A percentile compares a stretch with the other conserved stretches of the same genome.
phyloP scores from a whole-genome alignment of 129 eudicot species.

The Lactuca saligna region DNA sequence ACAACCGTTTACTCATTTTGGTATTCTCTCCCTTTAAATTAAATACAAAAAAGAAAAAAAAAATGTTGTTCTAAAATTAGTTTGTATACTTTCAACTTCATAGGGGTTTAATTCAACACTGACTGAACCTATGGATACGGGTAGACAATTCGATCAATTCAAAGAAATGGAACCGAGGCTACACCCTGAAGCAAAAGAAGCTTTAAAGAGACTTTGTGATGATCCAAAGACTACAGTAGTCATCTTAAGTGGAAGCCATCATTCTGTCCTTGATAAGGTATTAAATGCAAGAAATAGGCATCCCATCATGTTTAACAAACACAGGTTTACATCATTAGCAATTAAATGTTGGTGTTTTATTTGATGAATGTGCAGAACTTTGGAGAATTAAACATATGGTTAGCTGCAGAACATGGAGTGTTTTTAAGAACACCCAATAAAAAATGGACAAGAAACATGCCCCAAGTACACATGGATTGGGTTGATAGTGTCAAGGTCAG shows the following conservation, averaged over 20 bases:
- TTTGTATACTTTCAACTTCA: too few species aligned
- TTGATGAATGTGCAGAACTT: constrained; percentile 55
- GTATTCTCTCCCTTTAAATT: constrained; percentile 28
- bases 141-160: constrained; percentile 75
- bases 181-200: constrained; percentile 66
- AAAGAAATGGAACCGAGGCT: constrained; percentile 78
- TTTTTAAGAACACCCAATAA: constrained; percentile 63
- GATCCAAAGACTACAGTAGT: constrained; percentile 77
- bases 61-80: background rate
- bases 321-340: constrained; percentile 7
- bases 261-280: constrained; percentile 65
- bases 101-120: constrained; percentile 89
- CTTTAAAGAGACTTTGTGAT: constrained; percentile 55
- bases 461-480: constrained; percentile 85
- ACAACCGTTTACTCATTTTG: constrained; percentile 72
- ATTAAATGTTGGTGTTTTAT: constrained; percentile 24
- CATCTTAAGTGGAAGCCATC: constrained; percentile 74
- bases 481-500: constrained; percentile 73
- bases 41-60: too few species aligned
- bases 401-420: constrained; percentile 96
- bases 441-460: constrained; percentile 89
- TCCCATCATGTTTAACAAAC: background rate
- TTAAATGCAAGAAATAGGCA: background rate
- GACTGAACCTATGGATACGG: constrained; percentile 72
- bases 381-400: constrained; percentile 72